Evolutionary conservation across 805 yeast genomes (phyloP).

Genomic region (Candida taoyuanica): DNA sequence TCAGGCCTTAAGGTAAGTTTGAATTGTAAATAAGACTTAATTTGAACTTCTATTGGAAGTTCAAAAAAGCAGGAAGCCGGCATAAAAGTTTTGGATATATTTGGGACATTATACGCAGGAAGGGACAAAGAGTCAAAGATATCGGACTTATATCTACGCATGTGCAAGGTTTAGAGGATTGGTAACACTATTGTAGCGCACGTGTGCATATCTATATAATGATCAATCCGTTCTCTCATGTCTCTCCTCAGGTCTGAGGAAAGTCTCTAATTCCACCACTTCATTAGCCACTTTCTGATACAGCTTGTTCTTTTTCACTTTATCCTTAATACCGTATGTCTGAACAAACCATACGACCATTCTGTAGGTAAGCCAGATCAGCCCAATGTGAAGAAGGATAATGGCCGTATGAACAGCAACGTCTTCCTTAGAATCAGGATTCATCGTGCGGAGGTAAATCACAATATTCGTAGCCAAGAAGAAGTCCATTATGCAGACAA

Average conservation of each 20-base stretch:
- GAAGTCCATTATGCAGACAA: slow-evolving; percentile 28
- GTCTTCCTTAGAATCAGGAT: slow-evolving; percentile 18
- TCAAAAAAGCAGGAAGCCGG: too few relatives aligned
- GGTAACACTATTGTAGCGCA: too few relatives aligned
- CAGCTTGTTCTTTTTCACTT: slow-evolving; percentile 15
- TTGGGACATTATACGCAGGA: too few relatives aligned
- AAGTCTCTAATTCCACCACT: slow-evolving; percentile 22
- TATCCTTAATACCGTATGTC: slow-evolving; percentile 18
- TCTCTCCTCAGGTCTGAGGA: slow-evolving; percentile 10
- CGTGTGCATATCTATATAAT: not conserved
- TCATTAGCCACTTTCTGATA: slow-evolving; percentile 23
- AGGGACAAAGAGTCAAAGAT: too few relatives aligned
- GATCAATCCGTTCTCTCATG: slow-evolving; percentile 12
- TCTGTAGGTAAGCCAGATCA: slow-evolving; percentile 21
- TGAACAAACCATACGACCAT: slow-evolving; percentile 20
- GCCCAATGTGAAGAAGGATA: slow-evolving; percentile 12
- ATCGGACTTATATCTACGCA: too few relatives aligned
- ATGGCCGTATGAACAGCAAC: slow-evolving; percentile 17
- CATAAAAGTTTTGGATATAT: too few relatives aligned
- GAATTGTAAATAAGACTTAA: too few relatives aligned
- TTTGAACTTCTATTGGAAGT: too few relatives aligned
- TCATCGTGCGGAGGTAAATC: slow-evolving; percentile 32
- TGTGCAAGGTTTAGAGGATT: too few relatives aligned
- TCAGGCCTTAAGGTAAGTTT: too few relatives aligned
- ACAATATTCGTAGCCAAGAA: slow-evolving; percentile 32